Evolutionary conservation across 2,329 filamentous ascomycete species (phyloP), one percentile per base, ranked within the genome.

Genomic region (Coniella vitis): DNA sequence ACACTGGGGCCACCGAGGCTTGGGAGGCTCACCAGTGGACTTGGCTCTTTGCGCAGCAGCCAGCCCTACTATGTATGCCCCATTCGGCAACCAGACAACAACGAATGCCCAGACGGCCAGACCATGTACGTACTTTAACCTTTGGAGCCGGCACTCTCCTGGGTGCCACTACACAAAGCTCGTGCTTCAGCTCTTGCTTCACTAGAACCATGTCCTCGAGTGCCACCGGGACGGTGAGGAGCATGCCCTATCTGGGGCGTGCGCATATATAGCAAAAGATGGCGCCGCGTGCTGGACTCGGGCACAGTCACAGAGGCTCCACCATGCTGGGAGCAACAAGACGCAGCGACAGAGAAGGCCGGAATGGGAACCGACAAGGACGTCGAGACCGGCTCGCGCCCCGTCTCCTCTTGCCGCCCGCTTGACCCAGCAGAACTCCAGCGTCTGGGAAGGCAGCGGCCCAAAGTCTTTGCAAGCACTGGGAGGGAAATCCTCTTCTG

Each of bases 401-500:
- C n/a, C n/a, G n/a, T n/a, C 9, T 35, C 17, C 9, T 34, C 35
- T 8, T 34, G 25, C 25, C 17, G 14, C 5, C 7, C 5, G 25
- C 25, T 10, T 10, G 10, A 10, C 25, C 25, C 25, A 29, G 45
- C 49, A 34, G 63, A 62, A 29, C 65, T 84, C 49, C 77, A 84
- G 54, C 70, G 74, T 10, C 66, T 84, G 2, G 81, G 80, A 17
- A 71, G 79, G 45, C 69, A 81, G 60, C 68, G 81, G 9, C 81
- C 81, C 2, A 65, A 69, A 1, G 63, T 62, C 19, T 81, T 84
- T 59, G 60, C 62, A 4, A 72, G 70, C 2, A 59, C 67, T 22
- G 72, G 69, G 62, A 63, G 74, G 4, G 81, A 84, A 57, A 54
- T 75, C n/a, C 73, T 72, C 3, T 84, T 84, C 58, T 73, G 78